These are phyloP conservation scores for Ceratocystis eucalypticola DNA, from an alignment of 2,329 filamentous ascomycete species.

Conservation along the genomic window DNA sequence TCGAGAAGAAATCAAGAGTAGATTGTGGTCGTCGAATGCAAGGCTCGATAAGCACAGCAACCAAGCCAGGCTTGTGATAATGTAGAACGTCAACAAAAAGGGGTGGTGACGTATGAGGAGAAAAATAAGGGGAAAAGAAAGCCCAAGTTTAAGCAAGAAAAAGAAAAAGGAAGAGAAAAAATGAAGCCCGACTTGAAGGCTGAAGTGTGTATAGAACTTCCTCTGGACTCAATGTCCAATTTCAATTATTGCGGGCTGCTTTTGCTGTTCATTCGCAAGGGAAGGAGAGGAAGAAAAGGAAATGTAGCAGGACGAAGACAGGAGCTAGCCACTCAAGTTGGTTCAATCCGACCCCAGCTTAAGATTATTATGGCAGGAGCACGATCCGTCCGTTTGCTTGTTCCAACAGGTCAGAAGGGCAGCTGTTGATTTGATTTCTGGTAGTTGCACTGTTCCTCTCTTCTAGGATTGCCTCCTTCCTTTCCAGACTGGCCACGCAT, in stretches of 20 bases:
- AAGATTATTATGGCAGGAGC: constrained; percentile 1
- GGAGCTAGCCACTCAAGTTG: not conserved
- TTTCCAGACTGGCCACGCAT: no score
- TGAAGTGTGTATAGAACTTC: not conserved
- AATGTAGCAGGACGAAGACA: not conserved
- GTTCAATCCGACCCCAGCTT: no score
- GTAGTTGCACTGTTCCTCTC: not conserved
- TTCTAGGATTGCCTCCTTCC: no score
- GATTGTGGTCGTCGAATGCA: not conserved
- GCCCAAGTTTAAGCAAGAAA: not conserved
- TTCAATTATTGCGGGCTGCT: not conserved
- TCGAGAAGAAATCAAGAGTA: not conserved
- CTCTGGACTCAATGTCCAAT: not conserved
- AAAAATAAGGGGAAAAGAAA: not conserved
- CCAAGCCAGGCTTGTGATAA: not conserved
- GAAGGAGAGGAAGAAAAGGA: not conserved
- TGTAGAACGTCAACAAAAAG: constrained; percentile 2
- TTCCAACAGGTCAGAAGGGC: not conserved
- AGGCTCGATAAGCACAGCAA: not conserved
- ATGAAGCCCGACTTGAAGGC: not conserved
- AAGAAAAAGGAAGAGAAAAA: not conserved
- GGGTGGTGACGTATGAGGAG: not conserved
- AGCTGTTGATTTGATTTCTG: not conserved
- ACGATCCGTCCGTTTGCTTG: constrained; percentile 4
- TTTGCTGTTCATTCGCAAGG: not conserved